Evolutionary conservation across 257 asterid species (phyloP).

Genomic region (Striga asiatica): DNA sequence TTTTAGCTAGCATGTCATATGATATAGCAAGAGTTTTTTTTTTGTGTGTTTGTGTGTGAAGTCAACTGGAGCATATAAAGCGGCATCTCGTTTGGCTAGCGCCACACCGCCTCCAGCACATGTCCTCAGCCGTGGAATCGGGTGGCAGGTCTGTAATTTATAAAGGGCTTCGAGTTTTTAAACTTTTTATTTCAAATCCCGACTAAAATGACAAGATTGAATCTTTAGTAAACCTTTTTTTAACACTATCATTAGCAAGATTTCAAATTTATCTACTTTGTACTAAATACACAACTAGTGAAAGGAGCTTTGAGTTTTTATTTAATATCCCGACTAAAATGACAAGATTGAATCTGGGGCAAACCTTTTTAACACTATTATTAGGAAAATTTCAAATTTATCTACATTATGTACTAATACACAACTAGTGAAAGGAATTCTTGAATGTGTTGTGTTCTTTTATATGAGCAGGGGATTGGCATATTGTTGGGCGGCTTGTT

Average conservation of each 20-base stretch:
- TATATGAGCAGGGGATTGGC: constrained; percentile 62
- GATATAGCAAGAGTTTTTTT: background rate
- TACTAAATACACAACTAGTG: no score
- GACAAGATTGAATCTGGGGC: no score
- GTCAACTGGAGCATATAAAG: constrained; percentile 98
- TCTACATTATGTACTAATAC: no score
- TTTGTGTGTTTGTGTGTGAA: constrained; percentile 21
- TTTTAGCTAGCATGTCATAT: background rate
- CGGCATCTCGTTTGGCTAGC: constrained; percentile 92
- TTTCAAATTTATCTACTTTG: no score
- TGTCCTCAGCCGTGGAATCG: constrained; percentile 97
- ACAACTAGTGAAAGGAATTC: no score
- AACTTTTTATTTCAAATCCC: background rate
- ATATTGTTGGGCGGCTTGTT: constrained; percentile 74
- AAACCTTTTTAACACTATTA: no score
- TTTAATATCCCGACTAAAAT: no score
- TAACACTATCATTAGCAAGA: no score
- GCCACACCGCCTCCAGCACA: constrained; percentile 99
- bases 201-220: no score
- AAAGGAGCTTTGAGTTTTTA: no score
- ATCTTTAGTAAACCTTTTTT: no score
- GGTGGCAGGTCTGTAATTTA: constrained; percentile 77
- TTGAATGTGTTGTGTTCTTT: background rate
- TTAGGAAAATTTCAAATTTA: no score
- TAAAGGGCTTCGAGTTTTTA: background rate